Evolutionary conservation across 176 grass and related monocot species (phyloP).

Genomic region (Saccharum spontaneum): DNA sequence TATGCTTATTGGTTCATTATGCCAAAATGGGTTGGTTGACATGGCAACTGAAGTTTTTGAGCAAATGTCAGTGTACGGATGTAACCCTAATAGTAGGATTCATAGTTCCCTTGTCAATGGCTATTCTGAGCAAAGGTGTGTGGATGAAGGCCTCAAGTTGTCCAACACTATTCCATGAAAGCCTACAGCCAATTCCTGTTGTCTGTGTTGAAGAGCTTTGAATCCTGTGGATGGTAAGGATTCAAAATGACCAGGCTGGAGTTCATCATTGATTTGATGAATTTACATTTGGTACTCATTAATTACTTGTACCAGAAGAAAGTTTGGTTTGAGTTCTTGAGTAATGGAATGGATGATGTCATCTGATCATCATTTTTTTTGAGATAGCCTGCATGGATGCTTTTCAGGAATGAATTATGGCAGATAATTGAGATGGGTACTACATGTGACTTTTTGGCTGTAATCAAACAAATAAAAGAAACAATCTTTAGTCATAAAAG

Average conservation of each 20-base stretch:
- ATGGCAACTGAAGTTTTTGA: conserved; percentile 11
- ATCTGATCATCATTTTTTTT: neutral
- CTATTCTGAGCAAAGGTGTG: too few species aligned
- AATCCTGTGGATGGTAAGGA: neutral
- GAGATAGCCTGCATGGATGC: neutral
- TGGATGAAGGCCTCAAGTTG: too few species aligned
- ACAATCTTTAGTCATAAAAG: neutral
- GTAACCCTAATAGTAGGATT: neutral
- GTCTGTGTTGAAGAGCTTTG: neutral
- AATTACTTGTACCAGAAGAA: too few species aligned
- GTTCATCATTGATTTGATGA: neutral
- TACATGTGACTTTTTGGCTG: neutral
- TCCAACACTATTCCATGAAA: neutral
- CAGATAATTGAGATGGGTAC: neutral
- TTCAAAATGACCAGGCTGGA: neutral
- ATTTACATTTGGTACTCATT: neutral
- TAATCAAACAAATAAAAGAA: neutral
- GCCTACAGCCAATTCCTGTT: neutral
- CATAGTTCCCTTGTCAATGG: neutral
- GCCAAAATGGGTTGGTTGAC: conserved; percentile 5
- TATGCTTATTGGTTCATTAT: conserved; percentile 9
- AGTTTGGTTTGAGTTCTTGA: neutral
- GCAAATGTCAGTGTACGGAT: conserved; percentile 12
- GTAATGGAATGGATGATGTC: neutral
- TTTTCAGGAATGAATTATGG: neutral